phyloP scores from a whole-genome alignment of 495 filamentous ascomycete species.

The Talaromyces borbonicus region DNA sequence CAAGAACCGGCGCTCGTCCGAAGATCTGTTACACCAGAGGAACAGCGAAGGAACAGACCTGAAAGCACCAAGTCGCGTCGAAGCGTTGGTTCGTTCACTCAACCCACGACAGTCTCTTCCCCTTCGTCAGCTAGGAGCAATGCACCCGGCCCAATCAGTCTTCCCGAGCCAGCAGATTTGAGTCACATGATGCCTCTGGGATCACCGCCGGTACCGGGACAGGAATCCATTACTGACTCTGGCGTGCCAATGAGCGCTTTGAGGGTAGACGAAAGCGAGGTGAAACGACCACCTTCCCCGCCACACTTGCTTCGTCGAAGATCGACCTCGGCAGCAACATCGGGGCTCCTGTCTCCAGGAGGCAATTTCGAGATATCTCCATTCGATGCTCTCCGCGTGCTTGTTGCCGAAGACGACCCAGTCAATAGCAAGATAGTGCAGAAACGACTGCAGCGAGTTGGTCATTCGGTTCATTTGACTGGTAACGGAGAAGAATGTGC shows the following conservation, averaged over 20 bases:
- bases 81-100: not conserved
- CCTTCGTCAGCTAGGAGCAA: constrained; percentile 13
- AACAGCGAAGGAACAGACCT: constrained; percentile 3
- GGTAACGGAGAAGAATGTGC: constrained; percentile 86
- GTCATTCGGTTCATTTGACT: constrained; percentile 63
- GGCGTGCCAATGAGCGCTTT: constrained; percentile 32
- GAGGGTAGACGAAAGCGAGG: constrained; percentile 27
- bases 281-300: constrained; percentile 9
- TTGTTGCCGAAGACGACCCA: constrained; percentile 89
- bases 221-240: constrained; percentile 29
- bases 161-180: constrained; percentile 17
- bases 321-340: not conserved
- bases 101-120: not conserved
- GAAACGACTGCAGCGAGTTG: constrained; percentile 73
- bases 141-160: constrained; percentile 8
- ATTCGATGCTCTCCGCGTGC: constrained; percentile 39
- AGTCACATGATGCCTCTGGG: constrained; percentile 12
- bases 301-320: not conserved
- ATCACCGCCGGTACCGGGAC: constrained; percentile 20
- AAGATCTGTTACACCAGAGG: constrained; percentile 22
- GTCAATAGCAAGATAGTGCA: constrained; percentile 82
- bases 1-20: constrained; percentile 46
- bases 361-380: not conserved
- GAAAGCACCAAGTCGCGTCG: not conserved
- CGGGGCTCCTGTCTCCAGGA: not conserved